Percentiles rank a stretch among this genome's conserved stretches.
These are phyloP conservation scores for Lizonia empirigonia DNA, from an alignment of 2,329 filamentous ascomycete species.

Conservation along the genomic window DNA sequence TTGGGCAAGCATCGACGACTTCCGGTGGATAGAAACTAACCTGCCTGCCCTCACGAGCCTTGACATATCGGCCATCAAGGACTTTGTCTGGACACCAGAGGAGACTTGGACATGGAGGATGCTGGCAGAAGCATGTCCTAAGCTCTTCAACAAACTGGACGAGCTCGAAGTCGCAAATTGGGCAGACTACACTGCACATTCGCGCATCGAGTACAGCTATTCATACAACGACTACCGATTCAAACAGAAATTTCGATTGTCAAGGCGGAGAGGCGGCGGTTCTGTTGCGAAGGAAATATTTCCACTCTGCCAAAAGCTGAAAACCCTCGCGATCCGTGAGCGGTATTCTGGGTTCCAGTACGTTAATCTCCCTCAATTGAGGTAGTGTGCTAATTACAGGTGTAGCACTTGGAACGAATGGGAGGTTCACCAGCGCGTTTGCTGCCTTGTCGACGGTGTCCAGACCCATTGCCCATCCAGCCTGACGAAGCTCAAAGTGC, in stretches of 20 bases:
- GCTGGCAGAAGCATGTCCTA: slow-evolving; percentile 40
- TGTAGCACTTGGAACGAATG: slow-evolving; percentile 44
- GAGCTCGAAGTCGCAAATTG: slow-evolving; percentile 46
- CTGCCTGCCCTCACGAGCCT: slow-evolving; percentile 41
- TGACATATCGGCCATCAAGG: slow-evolving; percentile 46
- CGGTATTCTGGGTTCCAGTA: slow-evolving; percentile 42
- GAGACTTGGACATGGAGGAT: slow-evolving; percentile 47
- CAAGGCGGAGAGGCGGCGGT: slow-evolving; percentile 41
- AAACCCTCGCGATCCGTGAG: slow-evolving; percentile 43
- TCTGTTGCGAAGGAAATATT: slow-evolving; percentile 44
- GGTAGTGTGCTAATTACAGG: slow-evolving; percentile 11
- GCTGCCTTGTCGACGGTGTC: slow-evolving; percentile 44
- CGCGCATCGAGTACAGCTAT: slow-evolving; percentile 46
- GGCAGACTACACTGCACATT: slow-evolving; percentile 46
- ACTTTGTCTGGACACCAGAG: slow-evolving; percentile 47
- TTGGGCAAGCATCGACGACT: slow-evolving; percentile 45
- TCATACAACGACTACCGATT: slow-evolving; percentile 46
- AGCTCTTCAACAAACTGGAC: slow-evolving; percentile 39
- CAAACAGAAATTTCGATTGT: slow-evolving; percentile 44
- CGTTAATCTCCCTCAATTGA: neutral
- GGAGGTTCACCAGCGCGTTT: slow-evolving; percentile 47
- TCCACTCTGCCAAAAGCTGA: slow-evolving; percentile 38
- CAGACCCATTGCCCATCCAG: slow-evolving; percentile 37
- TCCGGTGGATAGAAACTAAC: slow-evolving; percentile 46
- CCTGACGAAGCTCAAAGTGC: slow-evolving; percentile 41